Evolutionary conservation across 768 basidiomycete species (phyloP).

Genomic region (Boletus speciosus): DNA sequence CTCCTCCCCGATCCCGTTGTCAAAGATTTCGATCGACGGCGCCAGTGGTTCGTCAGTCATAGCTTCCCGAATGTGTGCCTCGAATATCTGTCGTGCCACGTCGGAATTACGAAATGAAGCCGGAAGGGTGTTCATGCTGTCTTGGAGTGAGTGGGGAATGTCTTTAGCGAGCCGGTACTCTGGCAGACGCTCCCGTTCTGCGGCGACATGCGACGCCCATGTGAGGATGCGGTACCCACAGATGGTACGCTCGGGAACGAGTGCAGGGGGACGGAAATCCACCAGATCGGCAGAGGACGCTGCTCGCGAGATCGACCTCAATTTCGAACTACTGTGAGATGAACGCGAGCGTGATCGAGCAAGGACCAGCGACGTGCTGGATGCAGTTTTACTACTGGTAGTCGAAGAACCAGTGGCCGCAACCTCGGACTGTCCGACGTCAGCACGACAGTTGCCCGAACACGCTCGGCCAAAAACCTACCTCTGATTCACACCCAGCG

Average conservation of each 20-base stretch:
- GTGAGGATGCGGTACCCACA: constrained; percentile 17
- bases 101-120: constrained; percentile 37
- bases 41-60: constrained; percentile 64
- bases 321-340: background rate
- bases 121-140: constrained; percentile 57
- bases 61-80: constrained; percentile 62
- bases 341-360: background rate
- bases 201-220: constrained; percentile 20
- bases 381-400: constrained; percentile 14
- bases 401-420: background rate
- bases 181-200: constrained; percentile 16
- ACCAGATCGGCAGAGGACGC: background rate
- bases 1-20: constrained; percentile 66
- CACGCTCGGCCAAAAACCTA: background rate
- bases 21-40: constrained; percentile 57
- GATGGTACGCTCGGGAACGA: background rate
- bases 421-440: constrained; percentile 7
- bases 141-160: constrained; percentile 62
- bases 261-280: background rate
- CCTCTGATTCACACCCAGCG: constrained; percentile 5
- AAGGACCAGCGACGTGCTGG: constrained; percentile 11
- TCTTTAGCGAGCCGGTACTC: constrained; percentile 39
- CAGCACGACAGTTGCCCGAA: background rate
- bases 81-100: constrained; percentile 53
- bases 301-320: background rate